phyloP scores from a whole-genome alignment of 192 early-diverging fungal genomes.

The Umbelopsis vinacea region DNA sequence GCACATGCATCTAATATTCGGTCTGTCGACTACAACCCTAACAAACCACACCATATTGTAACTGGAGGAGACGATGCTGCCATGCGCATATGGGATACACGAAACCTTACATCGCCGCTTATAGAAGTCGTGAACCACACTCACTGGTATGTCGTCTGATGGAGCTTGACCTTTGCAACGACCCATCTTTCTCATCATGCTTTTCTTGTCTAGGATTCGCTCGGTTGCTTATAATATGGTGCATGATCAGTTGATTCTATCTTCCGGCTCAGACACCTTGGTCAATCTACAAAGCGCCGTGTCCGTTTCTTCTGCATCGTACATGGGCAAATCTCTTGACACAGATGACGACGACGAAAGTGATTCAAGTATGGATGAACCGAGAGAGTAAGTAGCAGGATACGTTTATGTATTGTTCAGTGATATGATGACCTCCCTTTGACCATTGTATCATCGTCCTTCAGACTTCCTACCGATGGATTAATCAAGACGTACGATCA shows the following conservation, averaged over 20 bases:
- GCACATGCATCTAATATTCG: conserved; percentile 81
- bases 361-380: conserved; percentile 24
- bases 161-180: background rate
- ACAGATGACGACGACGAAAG: conserved; percentile 48
- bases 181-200: background rate
- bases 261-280: conserved; percentile 82
- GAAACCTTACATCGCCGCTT: conserved; percentile 58
- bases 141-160: conserved; percentile 68
- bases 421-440: too few species aligned
- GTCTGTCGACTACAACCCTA: conserved; percentile 85
- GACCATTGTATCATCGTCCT: background rate
- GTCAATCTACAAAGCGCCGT: conserved; percentile 89
- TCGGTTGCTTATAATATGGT: conserved; percentile 82
- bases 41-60: conserved; percentile 81
- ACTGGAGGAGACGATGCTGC: conserved; percentile 88
- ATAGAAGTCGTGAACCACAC: conserved; percentile 79
- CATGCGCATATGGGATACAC: conserved; percentile 89
- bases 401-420: too few species aligned
- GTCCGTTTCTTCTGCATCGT: conserved; percentile 81
- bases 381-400: conserved; percentile 6
- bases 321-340: conserved; percentile 33
- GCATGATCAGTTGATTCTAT: conserved; percentile 92
- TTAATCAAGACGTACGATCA: conserved; percentile 88
- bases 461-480: conserved; percentile 69
- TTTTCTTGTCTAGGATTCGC: conserved; percentile 67